Evolutionary conservation across 257 asterid genomes (phyloP).

Genomic region (Buddleja alternifolia): DNA sequence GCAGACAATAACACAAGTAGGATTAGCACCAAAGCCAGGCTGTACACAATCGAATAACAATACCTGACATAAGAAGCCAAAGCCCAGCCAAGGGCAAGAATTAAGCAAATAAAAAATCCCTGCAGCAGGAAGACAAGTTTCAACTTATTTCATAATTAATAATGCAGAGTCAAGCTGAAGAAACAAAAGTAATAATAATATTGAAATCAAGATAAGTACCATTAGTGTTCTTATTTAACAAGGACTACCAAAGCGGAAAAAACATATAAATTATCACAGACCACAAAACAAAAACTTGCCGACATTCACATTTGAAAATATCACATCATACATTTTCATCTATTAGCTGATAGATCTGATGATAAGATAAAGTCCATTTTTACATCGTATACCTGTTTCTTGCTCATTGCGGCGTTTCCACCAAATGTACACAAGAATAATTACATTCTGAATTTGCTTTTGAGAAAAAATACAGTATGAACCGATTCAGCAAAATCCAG

Average conservation of each 20-base stretch:
- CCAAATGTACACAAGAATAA: constrained; percentile 12
- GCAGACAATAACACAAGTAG: constrained; percentile 1
- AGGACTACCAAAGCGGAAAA: constrained; percentile 5
- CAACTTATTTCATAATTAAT: constrained; percentile 2
- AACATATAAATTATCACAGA: neutral
- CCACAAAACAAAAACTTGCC: constrained; percentile 7
- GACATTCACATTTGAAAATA: neutral
- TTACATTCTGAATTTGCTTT: neutral
- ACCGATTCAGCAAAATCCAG: constrained; percentile 9
- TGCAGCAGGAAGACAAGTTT: constrained; percentile 40
- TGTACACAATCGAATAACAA: constrained; percentile 8
- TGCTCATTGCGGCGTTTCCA: neutral
- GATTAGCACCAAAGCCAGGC: constrained; percentile 11
- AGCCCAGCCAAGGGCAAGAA: constrained; percentile 96
- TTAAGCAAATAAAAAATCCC: constrained; percentile 82
- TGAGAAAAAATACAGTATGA: neutral
- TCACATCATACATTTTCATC: neutral
- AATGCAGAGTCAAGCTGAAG: constrained; percentile 15
- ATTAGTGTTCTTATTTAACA: neutral
- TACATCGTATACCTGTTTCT: neutral
- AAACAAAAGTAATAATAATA: constrained; percentile 20
- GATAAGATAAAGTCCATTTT: neutral
- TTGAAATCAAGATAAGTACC: neutral
- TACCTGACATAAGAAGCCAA: constrained; percentile 95
- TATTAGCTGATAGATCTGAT: neutral